A percentile compares a stretch with the other conserved stretches of the same genome.
phyloP scores from a whole-genome alignment of 2,329 filamentous ascomycete genomes.

The Ophiostoma pallidulum region DNA sequence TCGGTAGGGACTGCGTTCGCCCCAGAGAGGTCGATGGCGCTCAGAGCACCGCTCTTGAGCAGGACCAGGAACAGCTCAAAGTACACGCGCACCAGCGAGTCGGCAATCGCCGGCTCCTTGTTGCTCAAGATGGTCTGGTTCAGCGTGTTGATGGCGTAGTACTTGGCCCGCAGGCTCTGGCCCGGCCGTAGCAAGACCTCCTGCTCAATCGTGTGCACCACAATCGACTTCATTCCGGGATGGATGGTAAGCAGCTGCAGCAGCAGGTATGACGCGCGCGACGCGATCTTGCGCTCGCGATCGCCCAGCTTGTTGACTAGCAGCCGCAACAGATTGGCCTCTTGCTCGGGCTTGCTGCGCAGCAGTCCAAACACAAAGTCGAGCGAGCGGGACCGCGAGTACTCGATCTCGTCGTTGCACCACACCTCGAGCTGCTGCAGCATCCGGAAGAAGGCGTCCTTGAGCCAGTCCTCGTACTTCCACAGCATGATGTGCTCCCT shows the following conservation, averaged over 20 bases:
- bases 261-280: slow-evolving; percentile 84
- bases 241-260: slow-evolving; percentile 82
- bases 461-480: slow-evolving; percentile 93
- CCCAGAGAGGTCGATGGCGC: slow-evolving; percentile 32
- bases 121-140: slow-evolving; percentile 90
- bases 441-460: slow-evolving; percentile 86
- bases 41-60: slow-evolving; percentile 52
- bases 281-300: slow-evolving; percentile 89
- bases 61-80: slow-evolving; percentile 80
- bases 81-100: slow-evolving; percentile 78
- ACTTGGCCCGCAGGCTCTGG: slow-evolving; percentile 81
- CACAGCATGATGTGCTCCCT: slow-evolving; percentile 74
- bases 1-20: slow-evolving; percentile 28
- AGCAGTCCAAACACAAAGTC: slow-evolving; percentile 87
- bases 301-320: slow-evolving; percentile 96
- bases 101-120: slow-evolving; percentile 73
- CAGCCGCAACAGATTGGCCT: slow-evolving; percentile 82
- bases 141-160: slow-evolving; percentile 91
- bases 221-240: slow-evolving; percentile 85
- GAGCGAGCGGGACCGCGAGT: slow-evolving; percentile 76
- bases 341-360: slow-evolving; percentile 94
- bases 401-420: slow-evolving; percentile 93
- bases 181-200: slow-evolving; percentile 81
- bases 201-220: slow-evolving; percentile 75
- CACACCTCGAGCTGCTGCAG: slow-evolving; percentile 85